Percentiles rank a stretch among this genome's conserved stretches.
phyloP scores from a whole-genome alignment of 2,329 filamentous ascomycete species.

The Pezicula neosporulosa region DNA sequence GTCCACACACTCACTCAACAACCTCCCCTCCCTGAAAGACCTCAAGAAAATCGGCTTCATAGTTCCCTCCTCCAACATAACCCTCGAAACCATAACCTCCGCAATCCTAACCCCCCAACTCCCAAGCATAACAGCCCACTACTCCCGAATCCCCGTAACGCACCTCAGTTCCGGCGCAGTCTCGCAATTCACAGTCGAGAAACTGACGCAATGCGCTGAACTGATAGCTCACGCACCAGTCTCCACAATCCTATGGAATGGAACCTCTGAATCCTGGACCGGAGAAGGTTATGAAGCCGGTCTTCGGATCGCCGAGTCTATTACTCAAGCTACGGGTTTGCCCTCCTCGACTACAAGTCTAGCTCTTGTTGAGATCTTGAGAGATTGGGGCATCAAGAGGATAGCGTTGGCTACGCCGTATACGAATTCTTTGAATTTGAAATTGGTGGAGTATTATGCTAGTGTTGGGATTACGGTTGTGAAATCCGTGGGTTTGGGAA shows the following conservation, averaged over 20 bases:
- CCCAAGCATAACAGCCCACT: neutral
- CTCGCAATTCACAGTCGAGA: neutral
- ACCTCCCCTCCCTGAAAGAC: slow-evolving; percentile 1
- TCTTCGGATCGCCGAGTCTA: neutral
- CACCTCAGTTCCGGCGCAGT: neutral
- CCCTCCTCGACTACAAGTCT: neutral
- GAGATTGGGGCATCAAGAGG: neutral
- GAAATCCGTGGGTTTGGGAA: neutral
- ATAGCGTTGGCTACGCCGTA: slow-evolving; percentile 1
- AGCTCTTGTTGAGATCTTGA: slow-evolving; percentile 1
- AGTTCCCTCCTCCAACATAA: slow-evolving; percentile 1
- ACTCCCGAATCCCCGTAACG: slow-evolving; percentile 1
- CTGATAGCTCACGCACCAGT: neutral
- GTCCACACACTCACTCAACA: neutral
- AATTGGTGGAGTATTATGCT: neutral
- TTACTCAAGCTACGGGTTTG: neutral
- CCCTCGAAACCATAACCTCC: slow-evolving; percentile 1
- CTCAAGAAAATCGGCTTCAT: slow-evolving; percentile 3
- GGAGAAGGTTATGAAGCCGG: neutral
- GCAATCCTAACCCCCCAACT: neutral
- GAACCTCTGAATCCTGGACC: slow-evolving; percentile 1
- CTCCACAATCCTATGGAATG: neutral
- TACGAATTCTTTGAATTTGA: neutral
- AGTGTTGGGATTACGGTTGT: neutral
- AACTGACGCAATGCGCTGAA: neutral